These are phyloP conservation scores for Hamigera avellanea DNA, from an alignment of 495 filamentous ascomycete species.

Conservation along the genomic window DNA sequence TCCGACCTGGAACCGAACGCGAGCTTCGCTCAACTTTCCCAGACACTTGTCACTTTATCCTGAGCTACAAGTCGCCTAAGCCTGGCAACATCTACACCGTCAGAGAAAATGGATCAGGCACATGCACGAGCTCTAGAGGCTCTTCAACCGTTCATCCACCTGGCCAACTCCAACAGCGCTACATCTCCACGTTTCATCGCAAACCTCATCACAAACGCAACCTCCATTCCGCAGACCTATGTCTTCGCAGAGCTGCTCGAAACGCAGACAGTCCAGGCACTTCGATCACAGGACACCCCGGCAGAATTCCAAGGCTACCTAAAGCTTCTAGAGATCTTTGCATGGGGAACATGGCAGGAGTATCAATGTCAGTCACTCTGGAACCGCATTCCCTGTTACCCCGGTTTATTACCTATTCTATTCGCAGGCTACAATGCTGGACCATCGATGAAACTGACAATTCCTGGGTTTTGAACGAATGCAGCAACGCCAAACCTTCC, in stretches of 20 bases:
- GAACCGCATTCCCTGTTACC: not conserved
- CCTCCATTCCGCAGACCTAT: constrained; percentile 75
- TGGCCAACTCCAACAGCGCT: constrained; percentile 63
- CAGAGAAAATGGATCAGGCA: constrained; percentile 58
- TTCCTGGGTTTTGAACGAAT: not conserved
- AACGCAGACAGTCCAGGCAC: constrained; percentile 66
- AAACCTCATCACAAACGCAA: constrained; percentile 80
- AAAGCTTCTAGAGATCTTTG: constrained; percentile 78
- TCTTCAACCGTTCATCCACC: constrained; percentile 76
- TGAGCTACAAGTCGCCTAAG: too few relatives aligned
- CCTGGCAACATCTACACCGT: too few relatives aligned
- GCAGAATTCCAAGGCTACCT: constrained; percentile 46
- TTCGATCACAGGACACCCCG: constrained; percentile 37
- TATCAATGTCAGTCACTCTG: constrained; percentile 47
- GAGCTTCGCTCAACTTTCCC: too few relatives aligned
- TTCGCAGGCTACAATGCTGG: too few relatives aligned
- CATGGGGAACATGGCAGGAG: constrained; percentile 76
- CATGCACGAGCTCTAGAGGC: constrained; percentile 70
- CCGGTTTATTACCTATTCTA: too few relatives aligned
- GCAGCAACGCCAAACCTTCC: constrained; percentile 53
- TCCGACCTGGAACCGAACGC: too few relatives aligned
- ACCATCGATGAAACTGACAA: too few relatives aligned
- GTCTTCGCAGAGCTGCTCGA: constrained; percentile 91
- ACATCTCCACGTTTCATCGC: constrained; percentile 72
- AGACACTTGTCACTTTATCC: too few relatives aligned